phyloP scores from a whole-genome alignment of 768 basidiomycete genomes.

The Peribolospora kevripleyi region DNA sequence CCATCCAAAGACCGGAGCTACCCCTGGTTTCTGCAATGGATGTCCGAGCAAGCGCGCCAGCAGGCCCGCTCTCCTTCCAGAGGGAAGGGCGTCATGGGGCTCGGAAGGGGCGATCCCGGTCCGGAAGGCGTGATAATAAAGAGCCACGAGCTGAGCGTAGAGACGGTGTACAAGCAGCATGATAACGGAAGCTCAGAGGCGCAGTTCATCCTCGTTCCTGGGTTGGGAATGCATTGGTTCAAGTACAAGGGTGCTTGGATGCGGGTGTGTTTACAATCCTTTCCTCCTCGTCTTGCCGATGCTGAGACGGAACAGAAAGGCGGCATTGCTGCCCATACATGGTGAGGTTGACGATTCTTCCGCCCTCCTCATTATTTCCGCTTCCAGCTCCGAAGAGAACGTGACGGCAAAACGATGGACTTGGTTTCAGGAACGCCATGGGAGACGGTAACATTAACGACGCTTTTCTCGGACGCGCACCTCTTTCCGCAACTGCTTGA shows the following conservation, averaged over 20 bases:
- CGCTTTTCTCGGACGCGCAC: conserved; percentile 59
- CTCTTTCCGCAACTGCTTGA: conserved; percentile 56
- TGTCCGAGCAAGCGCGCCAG: conserved; percentile 39
- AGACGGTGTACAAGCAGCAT: conserved; percentile 63
- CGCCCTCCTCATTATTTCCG: not conserved
- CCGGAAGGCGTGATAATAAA: conserved; percentile 19
- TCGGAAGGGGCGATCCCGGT: no score
- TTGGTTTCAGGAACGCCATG: conserved; percentile 78
- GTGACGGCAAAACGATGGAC: conserved; percentile 77
- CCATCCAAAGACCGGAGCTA: conserved; percentile 86
- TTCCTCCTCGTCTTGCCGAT: conserved; percentile 3
- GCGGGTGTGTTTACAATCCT: conserved; percentile 33
- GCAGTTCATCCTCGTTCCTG: conserved; percentile 79
- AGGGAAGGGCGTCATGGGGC: no score
- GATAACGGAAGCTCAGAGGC: conserved; percentile 79
- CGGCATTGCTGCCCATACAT: no score
- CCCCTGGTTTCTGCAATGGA: conserved; percentile 92
- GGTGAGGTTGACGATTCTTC: not conserved
- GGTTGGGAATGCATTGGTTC: conserved; percentile 83
- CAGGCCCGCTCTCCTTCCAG: conserved; percentile 7
- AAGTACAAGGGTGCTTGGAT: conserved; percentile 81
- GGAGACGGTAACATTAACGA: conserved; percentile 88
- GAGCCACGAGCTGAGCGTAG: conserved; percentile 83
- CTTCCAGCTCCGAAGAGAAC: conserved; percentile 70
- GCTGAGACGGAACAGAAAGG: not conserved